A percentile compares a stretch with the other conserved stretches of the same genome.
Conservation (phyloP, 148 eudicot species). For the Dianthus caryophyllus region DNA sequence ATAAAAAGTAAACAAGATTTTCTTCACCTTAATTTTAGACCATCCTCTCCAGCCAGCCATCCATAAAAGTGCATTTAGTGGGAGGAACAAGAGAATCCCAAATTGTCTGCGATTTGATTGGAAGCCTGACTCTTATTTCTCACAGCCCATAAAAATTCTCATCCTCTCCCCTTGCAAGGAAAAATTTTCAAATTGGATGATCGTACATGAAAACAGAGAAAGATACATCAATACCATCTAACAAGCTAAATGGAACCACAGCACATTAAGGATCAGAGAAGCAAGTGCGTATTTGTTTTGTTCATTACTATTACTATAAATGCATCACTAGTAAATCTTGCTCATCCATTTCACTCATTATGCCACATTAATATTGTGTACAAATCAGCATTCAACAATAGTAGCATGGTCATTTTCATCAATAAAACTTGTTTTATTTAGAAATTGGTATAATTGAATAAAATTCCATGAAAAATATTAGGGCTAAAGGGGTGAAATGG, state of each 20-base stretch:
- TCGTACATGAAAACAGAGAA: not conserved
- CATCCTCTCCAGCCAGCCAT: slow-evolving; percentile 23
- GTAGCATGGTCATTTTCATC: too few relatives aligned
- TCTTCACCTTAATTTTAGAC: slow-evolving; percentile 25
- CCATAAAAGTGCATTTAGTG: slow-evolving; percentile 26
- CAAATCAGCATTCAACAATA: too few relatives aligned
- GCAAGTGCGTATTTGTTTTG: not conserved
- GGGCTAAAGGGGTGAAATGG: too few relatives aligned
- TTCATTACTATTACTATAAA: not conserved
- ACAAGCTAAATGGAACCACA: not conserved
- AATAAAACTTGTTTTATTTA: too few relatives aligned
- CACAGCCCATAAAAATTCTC: not conserved
- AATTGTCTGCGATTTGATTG: slow-evolving; percentile 3
- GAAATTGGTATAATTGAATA: too few relatives aligned
- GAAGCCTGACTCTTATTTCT: slow-evolving; percentile 1
- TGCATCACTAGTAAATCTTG: not conserved
- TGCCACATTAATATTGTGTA: too few relatives aligned
- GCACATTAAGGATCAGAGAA: slow-evolving; percentile 7
- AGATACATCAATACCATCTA: slow-evolving; percentile 2
- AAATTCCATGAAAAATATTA: too few relatives aligned
- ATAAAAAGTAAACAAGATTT: slow-evolving; percentile 17
- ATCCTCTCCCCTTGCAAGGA: slow-evolving; percentile 1
- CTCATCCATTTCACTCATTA: too few relatives aligned
- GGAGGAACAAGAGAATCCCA: slow-evolving; percentile 21
- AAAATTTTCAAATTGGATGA: not conserved